phyloP scores from a whole-genome alignment of 805 yeast genomes.

The Lipomyces yamanashiensis region DNA sequence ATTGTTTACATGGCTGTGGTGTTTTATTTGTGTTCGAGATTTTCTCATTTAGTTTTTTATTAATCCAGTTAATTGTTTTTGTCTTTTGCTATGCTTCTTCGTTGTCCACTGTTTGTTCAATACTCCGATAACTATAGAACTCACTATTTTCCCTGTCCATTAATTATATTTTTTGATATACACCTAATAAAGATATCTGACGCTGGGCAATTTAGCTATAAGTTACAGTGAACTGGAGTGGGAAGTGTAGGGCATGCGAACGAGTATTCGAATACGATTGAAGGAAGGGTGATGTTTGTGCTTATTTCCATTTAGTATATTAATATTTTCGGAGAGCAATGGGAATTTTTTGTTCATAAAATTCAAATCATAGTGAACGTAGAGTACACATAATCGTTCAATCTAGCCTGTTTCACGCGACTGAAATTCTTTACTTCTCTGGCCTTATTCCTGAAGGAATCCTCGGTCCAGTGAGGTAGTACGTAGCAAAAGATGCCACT shows the following conservation, averaged over 20 bases:
- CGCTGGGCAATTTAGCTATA: neutral
- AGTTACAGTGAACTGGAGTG: too few species aligned
- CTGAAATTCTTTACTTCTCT: neutral
- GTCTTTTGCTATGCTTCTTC: neutral
- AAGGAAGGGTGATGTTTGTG: neutral
- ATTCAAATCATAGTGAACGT: neutral
- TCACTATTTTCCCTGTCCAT: neutral
- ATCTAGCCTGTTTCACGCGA: too few species aligned
- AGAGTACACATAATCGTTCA: neutral
- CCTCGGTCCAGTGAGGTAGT: neutral
- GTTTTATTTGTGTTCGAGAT: constrained; percentile 15
- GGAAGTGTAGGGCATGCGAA: neutral
- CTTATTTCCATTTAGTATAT: constrained; percentile 1
- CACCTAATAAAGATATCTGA: neutral
- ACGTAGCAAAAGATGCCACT: constrained; percentile 15
- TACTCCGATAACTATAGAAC: neutral
- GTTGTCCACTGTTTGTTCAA: neutral
- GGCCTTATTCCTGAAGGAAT: neutral
- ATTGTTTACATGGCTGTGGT: constrained; percentile 24
- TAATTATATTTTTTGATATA: neutral
- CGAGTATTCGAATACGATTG: neutral
- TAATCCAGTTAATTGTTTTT: constrained; percentile 1
- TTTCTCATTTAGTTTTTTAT: constrained; percentile 5
- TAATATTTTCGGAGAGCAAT: constrained; percentile 12
- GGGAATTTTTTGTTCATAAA: neutral